Base-by-base conservation (phyloP, 2,329 filamentous ascomycete genomes). In the Lecanoromycetidae sp. region DNA sequence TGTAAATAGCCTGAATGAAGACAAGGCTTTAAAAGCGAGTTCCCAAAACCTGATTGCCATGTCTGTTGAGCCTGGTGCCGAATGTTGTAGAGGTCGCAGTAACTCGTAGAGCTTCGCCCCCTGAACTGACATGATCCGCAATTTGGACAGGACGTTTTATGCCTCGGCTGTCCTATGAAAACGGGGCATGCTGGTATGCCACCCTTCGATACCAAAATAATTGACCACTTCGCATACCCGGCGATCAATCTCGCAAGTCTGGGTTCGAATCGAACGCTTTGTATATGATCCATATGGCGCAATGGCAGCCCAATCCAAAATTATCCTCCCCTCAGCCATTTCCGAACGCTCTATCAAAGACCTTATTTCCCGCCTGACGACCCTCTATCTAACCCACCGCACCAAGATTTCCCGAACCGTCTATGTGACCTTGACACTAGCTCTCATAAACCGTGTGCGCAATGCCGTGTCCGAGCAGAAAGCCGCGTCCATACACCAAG, bases 381-480 rank as follows among this genome's bases (percentile, higher is more conserved):
- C 72, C 42, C 73, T 87, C 40, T 94, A 94, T 66, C 72, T 90
- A 53, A 73, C 76, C 52, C 80, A 94, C 66, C 84, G 87, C 56
- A 86, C 80, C 42, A 78, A 78, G 55, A 87, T 94, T 64, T 90
- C 86, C 19, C 82, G 85, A 59, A 79, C 79, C 54, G 78, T 94
- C 56, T 94, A 93, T 70, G 70, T 94, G 52, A 81, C 86, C 23
- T 75, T 95, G 56, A 78, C 90, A 57, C 69, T 90, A 56, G 80
- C 86, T 39, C 77, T 94, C 51, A 72, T 82, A 51, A 88, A 94
- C 64, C 87, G 91, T 58, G 80, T 96, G 46, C 87, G 88, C 57
- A 81, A 87, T 75, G 88, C 90, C 57, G 82, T 96, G 60, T 81
- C 84, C 50, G 88, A 95, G 63, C 91, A 96, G 64, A 94, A 94